Percentiles rank a stretch among this genome's conserved stretches.
phyloP scores from a whole-genome alignment of 1,139 yeast species.

The Sugiyamaella castrensis region DNA sequence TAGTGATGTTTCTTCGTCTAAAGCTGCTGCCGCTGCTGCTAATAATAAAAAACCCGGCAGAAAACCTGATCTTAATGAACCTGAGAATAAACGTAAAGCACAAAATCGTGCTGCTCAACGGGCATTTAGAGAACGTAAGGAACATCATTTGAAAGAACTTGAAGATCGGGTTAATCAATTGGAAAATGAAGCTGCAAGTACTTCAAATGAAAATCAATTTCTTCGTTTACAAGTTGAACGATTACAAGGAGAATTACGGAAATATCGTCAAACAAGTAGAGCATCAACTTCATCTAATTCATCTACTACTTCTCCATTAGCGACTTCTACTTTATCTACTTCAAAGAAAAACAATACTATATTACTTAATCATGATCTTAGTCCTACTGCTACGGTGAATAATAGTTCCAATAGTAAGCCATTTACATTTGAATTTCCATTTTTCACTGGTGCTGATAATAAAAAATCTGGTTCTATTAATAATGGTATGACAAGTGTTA shows the following conservation, averaged over 20 bases:
- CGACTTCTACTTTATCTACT: not conserved
- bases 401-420: constrained; percentile 14
- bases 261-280: constrained; percentile 10
- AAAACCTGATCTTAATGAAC: constrained; percentile 75
- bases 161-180: constrained; percentile 71
- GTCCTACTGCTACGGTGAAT: constrained; percentile 8
- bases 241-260: constrained; percentile 61
- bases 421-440: constrained; percentile 46
- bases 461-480: not conserved
- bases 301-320: not conserved
- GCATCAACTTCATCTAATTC: not conserved
- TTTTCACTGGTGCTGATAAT: constrained; percentile 22
- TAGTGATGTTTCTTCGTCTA: constrained; percentile 9
- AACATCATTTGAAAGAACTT: constrained; percentile 76
- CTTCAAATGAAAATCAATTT: constrained; percentile 67
- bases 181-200: constrained; percentile 65
- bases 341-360: constrained; percentile 5
- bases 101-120: constrained; percentile 98
- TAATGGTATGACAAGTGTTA: constrained; percentile 2
- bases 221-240: constrained; percentile 73
- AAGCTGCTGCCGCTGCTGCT: constrained; percentile 8
- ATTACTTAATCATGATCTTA: constrained; percentile 9
- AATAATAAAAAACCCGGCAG: constrained; percentile 54
- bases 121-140: constrained; percentile 94
- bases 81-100: constrained; percentile 83